Conservation (phyloP, 352 stramenopile species). For the Globisporangium apiculatum region DNA sequence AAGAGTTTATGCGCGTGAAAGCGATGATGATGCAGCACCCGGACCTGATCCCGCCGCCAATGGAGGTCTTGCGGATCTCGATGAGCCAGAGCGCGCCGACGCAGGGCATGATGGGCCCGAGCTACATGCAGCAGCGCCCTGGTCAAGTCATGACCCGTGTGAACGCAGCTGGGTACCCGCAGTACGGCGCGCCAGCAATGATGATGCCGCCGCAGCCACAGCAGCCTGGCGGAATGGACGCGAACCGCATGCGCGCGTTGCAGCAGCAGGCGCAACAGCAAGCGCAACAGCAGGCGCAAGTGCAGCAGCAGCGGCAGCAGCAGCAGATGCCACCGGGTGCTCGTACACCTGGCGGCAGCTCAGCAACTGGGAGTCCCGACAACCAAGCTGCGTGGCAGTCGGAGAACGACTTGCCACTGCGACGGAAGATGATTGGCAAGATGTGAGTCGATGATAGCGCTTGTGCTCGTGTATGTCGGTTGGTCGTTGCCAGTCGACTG, state of each 20-base stretch:
- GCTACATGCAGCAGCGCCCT: slow-evolving; percentile 61
- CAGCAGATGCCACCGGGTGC: slow-evolving; percentile 32
- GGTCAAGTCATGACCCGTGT: slow-evolving; percentile 56
- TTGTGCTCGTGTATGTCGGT: neutral
- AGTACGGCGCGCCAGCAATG: slow-evolving; percentile 53
- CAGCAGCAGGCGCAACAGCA: slow-evolving; percentile 9
- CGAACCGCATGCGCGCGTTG: slow-evolving; percentile 30
- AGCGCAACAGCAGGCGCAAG: neutral
- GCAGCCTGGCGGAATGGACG: slow-evolving; percentile 25
- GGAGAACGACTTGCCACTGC: slow-evolving; percentile 79
- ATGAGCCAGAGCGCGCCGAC: slow-evolving; percentile 60
- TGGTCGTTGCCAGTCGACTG: neutral
- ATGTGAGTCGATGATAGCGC: slow-evolving; percentile 52
- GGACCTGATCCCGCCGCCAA: slow-evolving; percentile 78
- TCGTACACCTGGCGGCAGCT: slow-evolving; percentile 33
- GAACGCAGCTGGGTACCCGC: slow-evolving; percentile 36
- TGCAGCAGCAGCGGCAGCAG: slow-evolving; percentile 6
- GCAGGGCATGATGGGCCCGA: slow-evolving; percentile 57
- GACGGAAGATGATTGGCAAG: slow-evolving; percentile 88
- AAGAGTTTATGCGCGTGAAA: slow-evolving; percentile 84
- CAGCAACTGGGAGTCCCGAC: slow-evolving; percentile 27
- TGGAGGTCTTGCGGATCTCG: slow-evolving; percentile 82
- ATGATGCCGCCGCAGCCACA: slow-evolving; percentile 50
- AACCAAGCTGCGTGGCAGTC: slow-evolving; percentile 78
- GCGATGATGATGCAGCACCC: slow-evolving; percentile 87